These are phyloP conservation scores for Teratosphaeria zuluensis DNA, from an alignment of 2,329 filamentous ascomycete genomes.

Conservation along the genomic window DNA sequence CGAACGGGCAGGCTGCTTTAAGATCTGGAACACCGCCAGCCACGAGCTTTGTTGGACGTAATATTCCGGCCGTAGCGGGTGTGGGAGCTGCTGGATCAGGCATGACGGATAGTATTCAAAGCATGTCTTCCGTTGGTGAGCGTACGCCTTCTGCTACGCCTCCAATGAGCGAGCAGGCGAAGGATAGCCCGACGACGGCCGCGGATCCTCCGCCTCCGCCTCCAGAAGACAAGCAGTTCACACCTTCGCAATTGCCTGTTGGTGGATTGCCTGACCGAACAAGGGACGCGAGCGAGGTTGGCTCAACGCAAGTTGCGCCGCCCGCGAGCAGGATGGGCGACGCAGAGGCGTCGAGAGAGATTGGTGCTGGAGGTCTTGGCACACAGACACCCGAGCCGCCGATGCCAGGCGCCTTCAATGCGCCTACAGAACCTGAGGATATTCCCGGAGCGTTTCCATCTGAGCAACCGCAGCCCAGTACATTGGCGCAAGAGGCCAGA, in stretches of 20 bases:
- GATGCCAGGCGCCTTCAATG: slow-evolving; percentile 26
- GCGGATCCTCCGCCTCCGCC: slow-evolving; percentile 56
- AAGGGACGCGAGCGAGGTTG: slow-evolving; percentile 33
- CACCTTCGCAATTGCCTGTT: slow-evolving; percentile 65
- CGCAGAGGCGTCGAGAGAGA: slow-evolving; percentile 16
- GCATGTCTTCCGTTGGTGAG: slow-evolving; percentile 20
- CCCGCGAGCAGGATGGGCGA: slow-evolving; percentile 23
- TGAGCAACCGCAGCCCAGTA: slow-evolving; percentile 45
- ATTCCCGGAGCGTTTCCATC: slow-evolving; percentile 42
- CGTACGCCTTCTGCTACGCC: slow-evolving; percentile 55
- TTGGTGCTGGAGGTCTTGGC: slow-evolving; percentile 6
- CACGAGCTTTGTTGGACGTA: slow-evolving; percentile 21
- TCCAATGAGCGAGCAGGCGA: slow-evolving; percentile 41
- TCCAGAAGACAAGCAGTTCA: slow-evolving; percentile 67
- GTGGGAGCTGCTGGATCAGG: slow-evolving; percentile 5
- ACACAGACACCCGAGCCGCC: not conserved
- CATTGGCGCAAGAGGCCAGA: slow-evolving; percentile 29
- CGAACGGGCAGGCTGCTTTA: slow-evolving; percentile 14
- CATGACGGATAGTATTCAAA: slow-evolving; percentile 21
- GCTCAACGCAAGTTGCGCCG: slow-evolving; percentile 42
- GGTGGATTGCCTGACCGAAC: slow-evolving; percentile 42
- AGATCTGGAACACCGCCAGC: slow-evolving; percentile 22
- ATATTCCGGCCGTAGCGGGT: slow-evolving; percentile 7
- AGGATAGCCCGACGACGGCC: slow-evolving; percentile 44
- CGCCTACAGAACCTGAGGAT: slow-evolving; percentile 4